A percentile compares a stretch with the other conserved stretches of the same genome.
phyloP scores from a whole-genome alignment of 495 filamentous ascomycete species.

The Mytilinidion resinicola region DNA sequence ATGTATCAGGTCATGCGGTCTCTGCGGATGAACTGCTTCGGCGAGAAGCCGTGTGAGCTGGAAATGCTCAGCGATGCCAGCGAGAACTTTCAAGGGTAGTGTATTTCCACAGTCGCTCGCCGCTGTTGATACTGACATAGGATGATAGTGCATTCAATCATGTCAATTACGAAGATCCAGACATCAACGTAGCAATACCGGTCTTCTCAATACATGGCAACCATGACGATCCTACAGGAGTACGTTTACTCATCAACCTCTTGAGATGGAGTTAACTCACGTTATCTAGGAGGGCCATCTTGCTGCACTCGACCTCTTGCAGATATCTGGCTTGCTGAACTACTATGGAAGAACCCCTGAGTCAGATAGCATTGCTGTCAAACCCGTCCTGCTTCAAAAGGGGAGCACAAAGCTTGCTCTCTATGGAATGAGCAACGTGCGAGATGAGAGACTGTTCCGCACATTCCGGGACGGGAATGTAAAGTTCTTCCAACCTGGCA shows the following conservation, averaged over 20 bases:
- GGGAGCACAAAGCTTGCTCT: conserved; percentile 89
- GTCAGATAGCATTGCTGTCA: conserved; percentile 84
- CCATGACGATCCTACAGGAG: conserved; percentile 91
- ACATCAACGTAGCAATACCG: conserved; percentile 96
- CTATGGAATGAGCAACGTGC: conserved; percentile 93
- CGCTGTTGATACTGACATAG: background rate
- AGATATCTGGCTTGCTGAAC: conserved; percentile 85
- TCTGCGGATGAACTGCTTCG: conserved; percentile 85
- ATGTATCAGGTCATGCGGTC: conserved; percentile 98
- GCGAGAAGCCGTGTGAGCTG: conserved; percentile 90
- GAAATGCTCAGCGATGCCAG: conserved; percentile 90
- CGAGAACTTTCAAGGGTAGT: conserved; percentile 69
- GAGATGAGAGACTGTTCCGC: conserved; percentile 87
- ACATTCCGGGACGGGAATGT: conserved; percentile 92
- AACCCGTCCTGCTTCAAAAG: conserved; percentile 89
- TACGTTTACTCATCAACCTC: conserved; percentile 17
- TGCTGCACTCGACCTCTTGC: conserved; percentile 83
- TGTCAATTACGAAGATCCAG: conserved; percentile 95
- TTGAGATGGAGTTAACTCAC: conserved; percentile 17
- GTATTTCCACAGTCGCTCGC: background rate
- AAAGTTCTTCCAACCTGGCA: conserved; percentile 79
- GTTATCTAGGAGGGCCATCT: conserved; percentile 64
- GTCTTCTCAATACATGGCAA: conserved; percentile 99
- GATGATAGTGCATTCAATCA: conserved; percentile 63
- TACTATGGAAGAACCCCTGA: conserved; percentile 92